Evolutionary conservation across 495 filamentous ascomycete species (phyloP).

Genomic region (Xylaria intraflava): DNA sequence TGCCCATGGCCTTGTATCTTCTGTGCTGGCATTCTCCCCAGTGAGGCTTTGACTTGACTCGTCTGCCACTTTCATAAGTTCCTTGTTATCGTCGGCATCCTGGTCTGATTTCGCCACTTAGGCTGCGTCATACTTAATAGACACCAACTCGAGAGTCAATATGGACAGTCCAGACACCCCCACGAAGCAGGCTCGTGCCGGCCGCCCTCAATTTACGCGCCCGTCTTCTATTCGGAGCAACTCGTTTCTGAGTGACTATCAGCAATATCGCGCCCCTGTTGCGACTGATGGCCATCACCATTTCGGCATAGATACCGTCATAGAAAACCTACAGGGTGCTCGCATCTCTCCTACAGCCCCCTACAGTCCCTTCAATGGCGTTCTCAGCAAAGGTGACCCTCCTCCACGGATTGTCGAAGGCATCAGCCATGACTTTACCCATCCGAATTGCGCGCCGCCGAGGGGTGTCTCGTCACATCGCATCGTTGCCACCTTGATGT

Average conservation of each 20-base stretch:
- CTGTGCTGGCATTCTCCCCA: not conserved
- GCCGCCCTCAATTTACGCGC: constrained; percentile 39
- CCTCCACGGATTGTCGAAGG: constrained; percentile 52
- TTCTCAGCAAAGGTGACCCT: constrained; percentile 45
- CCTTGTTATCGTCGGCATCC: not conserved
- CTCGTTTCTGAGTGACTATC: constrained; percentile 65
- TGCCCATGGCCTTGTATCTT: too few relatives aligned
- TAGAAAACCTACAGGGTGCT: constrained; percentile 39
- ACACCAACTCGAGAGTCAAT: not conserved
- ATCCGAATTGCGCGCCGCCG: constrained; percentile 47
- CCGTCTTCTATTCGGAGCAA: constrained; percentile 50
- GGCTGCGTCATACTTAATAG: not conserved
- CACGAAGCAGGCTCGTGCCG: constrained; percentile 17
- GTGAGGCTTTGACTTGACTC: not conserved
- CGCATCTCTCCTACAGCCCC: constrained; percentile 30
- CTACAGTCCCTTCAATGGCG: constrained; percentile 44
- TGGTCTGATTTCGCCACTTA: not conserved
- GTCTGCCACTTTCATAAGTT: not conserved
- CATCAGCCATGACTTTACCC: constrained; percentile 49
- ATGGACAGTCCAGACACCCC: constrained; percentile 34
- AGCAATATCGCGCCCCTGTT: constrained; percentile 63
- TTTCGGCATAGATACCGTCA: constrained; percentile 48
- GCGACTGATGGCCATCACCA: constrained; percentile 44
- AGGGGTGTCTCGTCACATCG: constrained; percentile 34
- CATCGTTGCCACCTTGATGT: constrained; percentile 63